Percentiles rank a stretch among this genome's conserved stretches.
Conservation (phyloP, 2,329 filamentous ascomycete species). For the Dichotomopilus funicola region DNA sequence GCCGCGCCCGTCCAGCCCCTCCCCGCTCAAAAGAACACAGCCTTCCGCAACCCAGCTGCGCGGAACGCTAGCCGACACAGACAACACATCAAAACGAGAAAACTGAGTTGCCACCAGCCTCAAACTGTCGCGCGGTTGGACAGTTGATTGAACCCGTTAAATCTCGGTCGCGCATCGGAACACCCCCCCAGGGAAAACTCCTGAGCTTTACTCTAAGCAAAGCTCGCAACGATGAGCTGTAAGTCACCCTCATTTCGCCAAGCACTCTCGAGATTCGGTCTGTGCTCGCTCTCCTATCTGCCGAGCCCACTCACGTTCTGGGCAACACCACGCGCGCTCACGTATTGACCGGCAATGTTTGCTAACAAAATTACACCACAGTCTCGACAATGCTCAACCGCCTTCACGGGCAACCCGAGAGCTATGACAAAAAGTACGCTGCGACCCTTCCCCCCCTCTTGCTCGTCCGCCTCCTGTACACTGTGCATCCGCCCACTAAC, state of each 20-base stretch:
- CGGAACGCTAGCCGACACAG: slow-evolving; percentile 2
- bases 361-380: slow-evolving; percentile 11
- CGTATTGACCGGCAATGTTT: not conserved
- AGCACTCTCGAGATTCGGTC: slow-evolving; percentile 19
- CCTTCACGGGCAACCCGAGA: slow-evolving; percentile 92
- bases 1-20: slow-evolving; percentile 10
- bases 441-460: not conserved
- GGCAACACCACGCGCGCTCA: not conserved
- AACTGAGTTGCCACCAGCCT: not conserved
- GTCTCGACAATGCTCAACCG: slow-evolving; percentile 90
- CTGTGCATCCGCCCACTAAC: slow-evolving; percentile 10
- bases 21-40: not conserved
- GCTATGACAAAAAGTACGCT: slow-evolving; percentile 93
- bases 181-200: not conserved
- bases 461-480: not conserved
- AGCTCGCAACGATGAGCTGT: slow-evolving; percentile 26
- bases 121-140: not conserved
- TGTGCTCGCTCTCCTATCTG: slow-evolving; percentile 9
- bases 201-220: slow-evolving; percentile 10
- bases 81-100: slow-evolving; percentile 7
- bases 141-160: slow-evolving; percentile 11
- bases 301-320: not conserved
- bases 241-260: slow-evolving; percentile 22
- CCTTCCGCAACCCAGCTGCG: not conserved
- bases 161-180: not conserved